phyloP scores from a whole-genome alignment of 129 eudicot species.

The Centrapalus pauciflorus region DNA sequence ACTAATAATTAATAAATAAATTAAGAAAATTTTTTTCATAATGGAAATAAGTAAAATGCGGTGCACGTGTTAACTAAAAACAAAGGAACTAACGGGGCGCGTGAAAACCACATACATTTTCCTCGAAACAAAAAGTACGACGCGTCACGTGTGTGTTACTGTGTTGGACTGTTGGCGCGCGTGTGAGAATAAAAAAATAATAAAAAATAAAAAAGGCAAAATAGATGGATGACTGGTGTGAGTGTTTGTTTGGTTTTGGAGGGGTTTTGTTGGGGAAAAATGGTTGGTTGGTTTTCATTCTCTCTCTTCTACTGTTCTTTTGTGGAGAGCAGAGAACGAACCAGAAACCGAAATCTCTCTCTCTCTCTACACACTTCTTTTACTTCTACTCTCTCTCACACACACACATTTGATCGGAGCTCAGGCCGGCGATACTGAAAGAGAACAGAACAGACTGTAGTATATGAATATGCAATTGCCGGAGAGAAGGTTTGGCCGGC shows the following conservation, averaged over 20 bases:
- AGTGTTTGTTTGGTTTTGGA: slow-evolving; percentile 15
- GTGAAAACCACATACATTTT: not conserved
- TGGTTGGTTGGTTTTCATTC: slow-evolving; percentile 52
- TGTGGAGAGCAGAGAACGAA: slow-evolving; percentile 58
- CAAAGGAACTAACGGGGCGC: not conserved
- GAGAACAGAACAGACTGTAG: not conserved
- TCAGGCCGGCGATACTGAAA: not conserved
- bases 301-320: slow-evolving; percentile 28
- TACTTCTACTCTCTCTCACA: not conserved
- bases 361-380: slow-evolving; percentile 10
- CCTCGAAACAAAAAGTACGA: not conserved
- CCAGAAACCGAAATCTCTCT: slow-evolving; percentile 4
- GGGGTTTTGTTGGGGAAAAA: slow-evolving; percentile 25
- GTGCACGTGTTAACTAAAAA: slow-evolving; percentile 1
- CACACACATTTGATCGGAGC: slow-evolving; percentile 23
- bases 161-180: slow-evolving; percentile 9
- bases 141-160: no score
- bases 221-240: slow-evolving; percentile 24
- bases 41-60: no score
- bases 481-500: slow-evolving; percentile 13
- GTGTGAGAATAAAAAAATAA: not conserved
- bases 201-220: not conserved
- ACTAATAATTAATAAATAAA: no score
- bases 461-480: slow-evolving; percentile 20
- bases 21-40: no score